Evolutionary conservation across 2,329 filamentous ascomycete genomes (phyloP).

Genomic region (Colletotrichum filicis): DNA sequence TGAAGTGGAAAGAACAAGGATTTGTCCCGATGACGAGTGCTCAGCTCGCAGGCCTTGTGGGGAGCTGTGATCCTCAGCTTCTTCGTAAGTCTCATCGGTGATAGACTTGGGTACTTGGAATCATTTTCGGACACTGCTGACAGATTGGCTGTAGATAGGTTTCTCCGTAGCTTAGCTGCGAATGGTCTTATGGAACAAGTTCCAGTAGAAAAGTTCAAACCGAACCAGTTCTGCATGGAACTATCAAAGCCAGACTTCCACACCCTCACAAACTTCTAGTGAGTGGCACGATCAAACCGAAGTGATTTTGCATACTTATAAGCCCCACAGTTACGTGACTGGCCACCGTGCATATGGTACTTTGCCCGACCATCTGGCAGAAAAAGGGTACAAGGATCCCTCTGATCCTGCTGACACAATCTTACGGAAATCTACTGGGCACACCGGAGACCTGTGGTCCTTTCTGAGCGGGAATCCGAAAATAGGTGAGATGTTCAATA

Average conservation of each 20-base stretch:
- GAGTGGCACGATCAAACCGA: neutral
- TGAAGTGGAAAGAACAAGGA: slow-evolving; percentile 8
- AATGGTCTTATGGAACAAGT: slow-evolving; percentile 2
- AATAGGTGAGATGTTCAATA: slow-evolving; percentile 4
- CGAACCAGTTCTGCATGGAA: neutral
- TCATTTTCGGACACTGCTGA: neutral
- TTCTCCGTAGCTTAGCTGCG: slow-evolving; percentile 5
- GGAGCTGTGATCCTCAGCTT: slow-evolving; percentile 3
- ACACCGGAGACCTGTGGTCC: slow-evolving; percentile 8
- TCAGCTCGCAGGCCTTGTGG: slow-evolving; percentile 12
- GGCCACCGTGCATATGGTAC: neutral
- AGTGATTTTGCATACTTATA: neutral
- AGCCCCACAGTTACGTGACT: neutral
- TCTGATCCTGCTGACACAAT: neutral
- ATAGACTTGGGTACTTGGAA: no score
- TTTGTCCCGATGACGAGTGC: slow-evolving; percentile 16
- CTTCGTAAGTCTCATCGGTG: neutral
- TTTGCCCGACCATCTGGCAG: slow-evolving; percentile 1
- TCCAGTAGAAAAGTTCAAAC: neutral
- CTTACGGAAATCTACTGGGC: neutral
- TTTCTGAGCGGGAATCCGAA: neutral
- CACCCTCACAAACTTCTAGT: slow-evolving; percentile 1
- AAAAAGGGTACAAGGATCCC: slow-evolving; percentile 2
- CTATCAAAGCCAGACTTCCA: neutral
- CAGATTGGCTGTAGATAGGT: neutral